Evolutionary conservation across 345 rosid genomes (phyloP), one percentile per base, ranked within the genome.

Genomic region (Citropsis articulata): DNA sequence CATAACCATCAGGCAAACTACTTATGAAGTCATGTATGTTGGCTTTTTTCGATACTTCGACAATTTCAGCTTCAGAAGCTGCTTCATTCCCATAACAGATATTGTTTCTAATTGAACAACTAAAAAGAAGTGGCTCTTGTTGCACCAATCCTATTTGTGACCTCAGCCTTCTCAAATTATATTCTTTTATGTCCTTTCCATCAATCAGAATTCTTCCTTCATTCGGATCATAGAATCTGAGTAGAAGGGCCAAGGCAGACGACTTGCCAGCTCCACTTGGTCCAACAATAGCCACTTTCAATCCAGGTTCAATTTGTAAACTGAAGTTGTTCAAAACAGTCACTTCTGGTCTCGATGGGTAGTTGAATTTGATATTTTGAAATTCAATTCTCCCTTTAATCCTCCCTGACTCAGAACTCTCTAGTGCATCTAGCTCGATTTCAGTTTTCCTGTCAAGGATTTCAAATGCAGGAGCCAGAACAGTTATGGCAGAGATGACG

Each of bases 241-340:
- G 83, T 68, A 89, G 9, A 73, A 91, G 86, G 66, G 93, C 90
- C 18, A 91, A 79, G 55, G 89, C 81, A 4, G 93, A 91, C 45
- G 93, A 91, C 78, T 89, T 91, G 45, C 93, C 90, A 1, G 91
- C 88, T 61, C 91, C 95, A 69, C 95, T 89, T 33, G 90, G 91
- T 31, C 78, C 78, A 24, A 50, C 63, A 0, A 75, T 63, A 30
- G 78, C 78, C 45, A 75, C 78, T 60, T 63, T 88, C 50, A 66
- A 63, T 76, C 90, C 91, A 14, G 90, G 80, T 80, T 86, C 88
- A 28, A 88, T 86, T 72, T 77, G 80, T 67, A 91, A 73, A 33
- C 79, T 85, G 87, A 89, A 89, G 68, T 83, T 79, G 76, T 74
- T 72, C 50, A 91, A 88, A 48, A 89, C 91, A 7, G 75, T 82